These are phyloP conservation scores for Funneliformis geosporum DNA, from an alignment of 192 early-diverging fungal genomes.

Conservation along the genomic window DNA sequence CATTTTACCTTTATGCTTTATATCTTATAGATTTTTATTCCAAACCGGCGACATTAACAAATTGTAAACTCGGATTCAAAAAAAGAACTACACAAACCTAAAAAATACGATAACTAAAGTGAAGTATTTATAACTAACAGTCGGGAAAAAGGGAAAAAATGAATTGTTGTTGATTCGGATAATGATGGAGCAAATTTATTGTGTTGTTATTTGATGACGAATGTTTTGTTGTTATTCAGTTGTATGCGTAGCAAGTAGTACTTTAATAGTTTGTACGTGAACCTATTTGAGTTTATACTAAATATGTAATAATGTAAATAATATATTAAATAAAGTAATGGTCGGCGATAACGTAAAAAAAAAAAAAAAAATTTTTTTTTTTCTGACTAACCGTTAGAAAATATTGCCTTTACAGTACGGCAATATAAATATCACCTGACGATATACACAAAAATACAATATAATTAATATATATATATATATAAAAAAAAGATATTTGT, in stretches of 20 bases:
- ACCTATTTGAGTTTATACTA: not conserved
- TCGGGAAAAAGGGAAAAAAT: not conserved
- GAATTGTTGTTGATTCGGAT: not conserved
- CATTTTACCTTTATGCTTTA: not conserved
- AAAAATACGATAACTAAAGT: not conserved
- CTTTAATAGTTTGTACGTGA: not conserved
- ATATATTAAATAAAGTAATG: constrained; percentile 1
- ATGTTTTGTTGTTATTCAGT: not conserved
- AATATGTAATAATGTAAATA: not conserved
- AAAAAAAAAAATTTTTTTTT: not conserved
- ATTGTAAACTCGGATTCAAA: not conserved
- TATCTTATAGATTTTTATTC: not conserved
- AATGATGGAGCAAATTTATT: not conserved
- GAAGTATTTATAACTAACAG: not conserved
- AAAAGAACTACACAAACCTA: not conserved
- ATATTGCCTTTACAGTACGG: not conserved
- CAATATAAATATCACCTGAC: not conserved
- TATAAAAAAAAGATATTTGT: not conserved
- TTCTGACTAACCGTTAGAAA: not conserved
- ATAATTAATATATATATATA: not conserved
- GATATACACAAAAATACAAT: not conserved
- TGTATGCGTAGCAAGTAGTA: not conserved
- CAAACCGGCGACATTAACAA: not conserved
- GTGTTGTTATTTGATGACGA: not conserved
- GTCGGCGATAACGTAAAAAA: not conserved